Percentiles rank a stretch among this genome's conserved stretches.
These are phyloP conservation scores for Tagetes erecta DNA, from an alignment of 129 eudicot genomes.

Conservation along the genomic window DNA sequence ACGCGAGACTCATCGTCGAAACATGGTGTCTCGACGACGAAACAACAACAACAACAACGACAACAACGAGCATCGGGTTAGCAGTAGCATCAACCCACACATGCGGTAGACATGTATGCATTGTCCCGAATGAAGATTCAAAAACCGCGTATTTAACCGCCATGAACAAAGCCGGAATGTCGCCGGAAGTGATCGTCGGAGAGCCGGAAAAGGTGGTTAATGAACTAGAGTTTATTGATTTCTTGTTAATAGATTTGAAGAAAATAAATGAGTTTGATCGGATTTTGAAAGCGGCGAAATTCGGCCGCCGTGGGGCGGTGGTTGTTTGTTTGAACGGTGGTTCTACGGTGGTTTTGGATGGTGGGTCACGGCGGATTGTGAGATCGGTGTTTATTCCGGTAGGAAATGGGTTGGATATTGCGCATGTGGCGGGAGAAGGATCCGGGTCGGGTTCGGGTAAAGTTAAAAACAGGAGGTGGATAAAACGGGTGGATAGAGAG, in stretches of 20 bases:
- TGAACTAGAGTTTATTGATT: conserved; percentile 49
- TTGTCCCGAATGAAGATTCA: conserved; percentile 54
- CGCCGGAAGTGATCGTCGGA: conserved; percentile 52
- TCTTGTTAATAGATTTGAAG: conserved; percentile 55
- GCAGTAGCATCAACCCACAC: conserved; percentile 63
- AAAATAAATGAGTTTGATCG: conserved; percentile 30
- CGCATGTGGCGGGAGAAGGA: conserved; percentile 56
- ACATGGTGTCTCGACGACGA: conserved; percentile 55
- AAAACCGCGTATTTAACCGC: conserved; percentile 32
- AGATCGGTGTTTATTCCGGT: conserved; percentile 72
- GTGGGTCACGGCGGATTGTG: conserved; percentile 53
- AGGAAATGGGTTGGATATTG: conserved; percentile 69
- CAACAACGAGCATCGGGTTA: conserved; percentile 53
- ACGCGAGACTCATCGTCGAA: conserved; percentile 58
- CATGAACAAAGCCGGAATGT: conserved; percentile 33
- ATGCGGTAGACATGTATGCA: conserved; percentile 61
- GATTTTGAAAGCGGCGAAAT: conserved; percentile 49
- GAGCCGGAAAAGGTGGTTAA: conserved; percentile 48
- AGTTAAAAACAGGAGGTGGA: conserved; percentile 39
- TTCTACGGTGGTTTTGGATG: conserved; percentile 34
- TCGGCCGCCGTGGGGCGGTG: conserved; percentile 76
- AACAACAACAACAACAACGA: conserved; percentile 21
- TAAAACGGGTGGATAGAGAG: conserved; percentile 46
- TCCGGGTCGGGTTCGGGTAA: conserved; percentile 27
- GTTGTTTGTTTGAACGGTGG: conserved; percentile 66